phyloP scores from a whole-genome alignment of 2,329 filamentous ascomycete species.

The Acarospora socialis region DNA sequence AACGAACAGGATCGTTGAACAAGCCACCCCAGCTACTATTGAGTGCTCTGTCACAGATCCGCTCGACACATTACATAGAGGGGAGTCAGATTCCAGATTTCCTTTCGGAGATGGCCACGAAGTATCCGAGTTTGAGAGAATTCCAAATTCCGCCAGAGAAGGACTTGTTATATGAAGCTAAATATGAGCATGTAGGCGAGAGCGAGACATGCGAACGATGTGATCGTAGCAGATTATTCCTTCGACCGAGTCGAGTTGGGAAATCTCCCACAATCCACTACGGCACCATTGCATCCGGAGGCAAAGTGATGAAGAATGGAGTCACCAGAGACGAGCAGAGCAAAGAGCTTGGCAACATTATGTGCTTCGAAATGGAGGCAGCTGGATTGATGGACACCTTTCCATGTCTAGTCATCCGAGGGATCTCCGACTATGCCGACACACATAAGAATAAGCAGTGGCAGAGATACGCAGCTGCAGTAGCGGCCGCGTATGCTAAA shows the following conservation, averaged over 20 bases:
- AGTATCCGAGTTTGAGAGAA: too few relatives aligned
- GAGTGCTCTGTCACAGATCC: too few relatives aligned
- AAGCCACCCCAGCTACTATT: constrained; percentile 2
- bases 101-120: too few relatives aligned
- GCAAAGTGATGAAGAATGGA: constrained; percentile 10
- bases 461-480: constrained; percentile 14
- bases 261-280: constrained; percentile 15
- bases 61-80: too few relatives aligned
- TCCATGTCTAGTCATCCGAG: constrained; percentile 14
- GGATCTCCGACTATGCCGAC: constrained; percentile 15
- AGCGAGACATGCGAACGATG: too few relatives aligned
- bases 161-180: too few relatives aligned
- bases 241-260: too few relatives aligned
- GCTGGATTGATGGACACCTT: constrained; percentile 8
- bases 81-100: too few relatives aligned
- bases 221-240: too few relatives aligned
- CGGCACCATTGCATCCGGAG: constrained; percentile 15
- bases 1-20: background rate
- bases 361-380: constrained; percentile 14
- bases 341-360: constrained; percentile 6
- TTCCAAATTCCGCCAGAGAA: too few relatives aligned
- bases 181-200: too few relatives aligned
- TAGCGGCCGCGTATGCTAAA: constrained; percentile 14
- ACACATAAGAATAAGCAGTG: constrained; percentile 13
- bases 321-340: constrained; percentile 11